Evolutionary conservation across 1,284 basidiomycete species (phyloP), one percentile per base, ranked within the genome.

Genomic region (Thecaphora thlaspeos): DNA sequence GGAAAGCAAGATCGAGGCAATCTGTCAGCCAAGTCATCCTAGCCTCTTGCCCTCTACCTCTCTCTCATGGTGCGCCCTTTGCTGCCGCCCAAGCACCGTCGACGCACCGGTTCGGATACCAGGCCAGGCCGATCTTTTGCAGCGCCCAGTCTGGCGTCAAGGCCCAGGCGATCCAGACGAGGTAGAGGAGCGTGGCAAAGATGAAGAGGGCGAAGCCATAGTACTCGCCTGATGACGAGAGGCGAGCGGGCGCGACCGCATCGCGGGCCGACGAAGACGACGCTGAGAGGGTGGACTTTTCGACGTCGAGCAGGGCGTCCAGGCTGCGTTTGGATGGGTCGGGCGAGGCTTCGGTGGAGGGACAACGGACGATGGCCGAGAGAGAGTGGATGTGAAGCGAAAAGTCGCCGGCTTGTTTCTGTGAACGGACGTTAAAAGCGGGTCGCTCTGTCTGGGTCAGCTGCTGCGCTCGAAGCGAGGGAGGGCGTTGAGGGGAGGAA

Each of bases 181-280:
- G 41, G 56, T 62, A 60, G 17, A 65, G 47, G 12, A 71, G 38
- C 2, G 69, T 71, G 30, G 68, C 48, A 41, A 71, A 59, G 47
- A 70, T 61, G 54, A 70, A 71, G 4, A 71, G 59, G 12, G 69
- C 60, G 54, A 71, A 71, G 8, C 69, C 69, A 36, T 69, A 70
- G 51, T 67, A 70, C 46, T 70, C 68, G 12, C 58, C 50, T n/a
- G 51, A 46, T 15, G 49, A 42, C 7, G 28, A 30, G 28, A 14
- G 8, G 28, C 8, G 8, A 30, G 28, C 14, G n/a, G n/a, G n/a
- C n/a, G n/a, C n/a, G n/a, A n/a, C n/a, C n/a, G n/a, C n/a, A n/a
- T n/a, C n/a, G n/a, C n/a, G n/a, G n/a, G n/a, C n/a, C n/a, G 26
- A 28, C 26, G 26, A 7, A 5, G 26, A 28, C 26, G 26, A 28